Evolutionary conservation across 2,329 filamentous ascomycete genomes (phyloP).

Genomic region (Nakataea oryzae): DNA sequence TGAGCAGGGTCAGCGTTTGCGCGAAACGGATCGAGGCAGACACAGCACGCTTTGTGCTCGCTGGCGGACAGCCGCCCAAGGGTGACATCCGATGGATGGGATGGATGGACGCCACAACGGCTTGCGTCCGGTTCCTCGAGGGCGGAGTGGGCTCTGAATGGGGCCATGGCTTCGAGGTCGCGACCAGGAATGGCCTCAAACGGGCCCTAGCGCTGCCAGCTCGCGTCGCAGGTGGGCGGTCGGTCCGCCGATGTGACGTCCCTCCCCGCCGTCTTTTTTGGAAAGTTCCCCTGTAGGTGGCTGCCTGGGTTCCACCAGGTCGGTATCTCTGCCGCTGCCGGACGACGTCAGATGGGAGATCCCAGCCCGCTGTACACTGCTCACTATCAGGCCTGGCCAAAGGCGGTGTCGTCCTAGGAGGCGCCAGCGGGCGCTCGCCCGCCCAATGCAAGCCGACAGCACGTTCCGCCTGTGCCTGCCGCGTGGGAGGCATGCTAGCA

Average conservation of each 20-base stretch:
- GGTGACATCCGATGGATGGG: no score
- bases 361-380: neutral
- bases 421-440: no score
- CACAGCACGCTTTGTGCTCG: neutral
- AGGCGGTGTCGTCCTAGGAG: neutral
- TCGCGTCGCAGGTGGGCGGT: no score
- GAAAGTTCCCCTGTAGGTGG: neutral
- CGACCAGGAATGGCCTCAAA: neutral
- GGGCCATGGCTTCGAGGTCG: neutral
- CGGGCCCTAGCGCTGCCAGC: neutral
- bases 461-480: neutral
- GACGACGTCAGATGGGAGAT: neutral
- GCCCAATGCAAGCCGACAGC: neutral
- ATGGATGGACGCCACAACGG: no score
- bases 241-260: neutral
- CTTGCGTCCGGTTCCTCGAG: neutral
- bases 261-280: neutral
- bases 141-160: neutral
- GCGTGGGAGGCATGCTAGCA: neutral
- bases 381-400: neutral
- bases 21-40: neutral
- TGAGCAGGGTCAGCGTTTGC: neutral
- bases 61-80: neutral
- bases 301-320: no score
- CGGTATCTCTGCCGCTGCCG: no score